Evolutionary conservation across 805 yeast species (phyloP).

Genomic region (Yamadazyma laniorum): DNA sequence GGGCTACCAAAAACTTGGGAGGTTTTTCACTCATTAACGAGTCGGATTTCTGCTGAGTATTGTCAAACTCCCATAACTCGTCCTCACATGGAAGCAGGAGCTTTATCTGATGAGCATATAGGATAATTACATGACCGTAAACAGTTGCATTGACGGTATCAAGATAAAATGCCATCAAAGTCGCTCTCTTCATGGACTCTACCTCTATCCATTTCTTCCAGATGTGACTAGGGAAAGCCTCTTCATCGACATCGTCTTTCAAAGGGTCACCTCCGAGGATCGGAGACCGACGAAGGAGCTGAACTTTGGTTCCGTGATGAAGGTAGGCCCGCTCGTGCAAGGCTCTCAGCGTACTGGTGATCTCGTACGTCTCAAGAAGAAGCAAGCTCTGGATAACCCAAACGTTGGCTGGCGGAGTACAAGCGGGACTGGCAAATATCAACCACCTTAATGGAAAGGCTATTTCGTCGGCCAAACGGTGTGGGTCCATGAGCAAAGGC

Average conservation of each 20-base stretch:
- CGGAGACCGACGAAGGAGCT: conserved; percentile 23
- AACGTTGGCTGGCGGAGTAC: conserved; percentile 68
- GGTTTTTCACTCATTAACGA: conserved; percentile 15
- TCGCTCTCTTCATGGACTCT: conserved; percentile 34
- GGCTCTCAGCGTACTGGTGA: conserved; percentile 57
- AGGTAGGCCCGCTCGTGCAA: conserved; percentile 77
- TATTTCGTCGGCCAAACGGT: conserved; percentile 43
- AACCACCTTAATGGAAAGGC: conserved; percentile 64
- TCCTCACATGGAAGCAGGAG: conserved; percentile 30
- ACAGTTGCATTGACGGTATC: conserved; percentile 37
- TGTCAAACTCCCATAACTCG: conserved; percentile 26
- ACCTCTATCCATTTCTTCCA: conserved; percentile 38
- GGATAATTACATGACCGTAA: conserved; percentile 27
- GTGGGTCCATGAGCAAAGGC: conserved; percentile 15
- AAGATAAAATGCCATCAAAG: conserved; percentile 33
- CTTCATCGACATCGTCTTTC: conserved; percentile 24
- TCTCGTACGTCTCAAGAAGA: conserved; percentile 71
- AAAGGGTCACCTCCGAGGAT: conserved; percentile 42
- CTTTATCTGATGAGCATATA: conserved; percentile 29
- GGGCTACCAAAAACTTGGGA: conserved; percentile 24
- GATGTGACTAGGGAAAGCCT: conserved; percentile 15
- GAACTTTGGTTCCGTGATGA: conserved; percentile 73
- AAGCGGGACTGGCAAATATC: conserved; percentile 63
- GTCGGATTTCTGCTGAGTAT: conserved; percentile 14
- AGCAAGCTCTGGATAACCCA: conserved; percentile 73